A percentile compares a stretch with the other conserved stretches of the same genome.
Conservation (phyloP, 345 rosid genomes). For the Populus simonii region DNA sequence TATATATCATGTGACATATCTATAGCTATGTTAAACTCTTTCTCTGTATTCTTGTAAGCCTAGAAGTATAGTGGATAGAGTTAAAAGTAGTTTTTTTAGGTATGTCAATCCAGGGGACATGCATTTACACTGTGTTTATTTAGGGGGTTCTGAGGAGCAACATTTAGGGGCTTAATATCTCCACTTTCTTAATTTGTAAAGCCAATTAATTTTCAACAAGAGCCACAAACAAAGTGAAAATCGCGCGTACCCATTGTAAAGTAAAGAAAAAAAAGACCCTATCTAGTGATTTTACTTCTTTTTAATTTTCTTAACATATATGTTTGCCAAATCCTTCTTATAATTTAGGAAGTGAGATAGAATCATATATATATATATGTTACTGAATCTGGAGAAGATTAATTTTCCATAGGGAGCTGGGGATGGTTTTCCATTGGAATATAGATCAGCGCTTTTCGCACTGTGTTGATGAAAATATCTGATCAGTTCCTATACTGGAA, state of each 20-base stretch:
- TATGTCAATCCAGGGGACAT: slow-evolving; percentile 1
- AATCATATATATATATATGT: no score
- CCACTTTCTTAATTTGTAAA: no score
- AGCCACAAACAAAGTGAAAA: no score
- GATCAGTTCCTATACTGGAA: background rate
- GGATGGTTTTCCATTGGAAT: background rate
- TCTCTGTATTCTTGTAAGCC: slow-evolving; percentile 3
- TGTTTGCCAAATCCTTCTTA: no score
- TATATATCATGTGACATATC: background rate
- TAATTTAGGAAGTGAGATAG: no score
- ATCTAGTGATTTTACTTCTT: no score
- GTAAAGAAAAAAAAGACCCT: no score
- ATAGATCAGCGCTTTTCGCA: background rate
- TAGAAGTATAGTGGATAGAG: background rate
- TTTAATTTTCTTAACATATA: no score
- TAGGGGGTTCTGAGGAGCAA: background rate
- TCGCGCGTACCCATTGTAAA: no score
- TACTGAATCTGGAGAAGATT: background rate
- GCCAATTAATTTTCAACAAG: no score
- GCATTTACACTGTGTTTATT: no score
- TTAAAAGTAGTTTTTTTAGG: slow-evolving; percentile 5
- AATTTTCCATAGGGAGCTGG: background rate
- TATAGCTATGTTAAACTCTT: background rate
- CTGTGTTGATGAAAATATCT: background rate
- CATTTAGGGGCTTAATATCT: no score